Evolutionary conservation across 345 rosid genomes (phyloP).

Genomic region (Eutrema yunnanense): DNA sequence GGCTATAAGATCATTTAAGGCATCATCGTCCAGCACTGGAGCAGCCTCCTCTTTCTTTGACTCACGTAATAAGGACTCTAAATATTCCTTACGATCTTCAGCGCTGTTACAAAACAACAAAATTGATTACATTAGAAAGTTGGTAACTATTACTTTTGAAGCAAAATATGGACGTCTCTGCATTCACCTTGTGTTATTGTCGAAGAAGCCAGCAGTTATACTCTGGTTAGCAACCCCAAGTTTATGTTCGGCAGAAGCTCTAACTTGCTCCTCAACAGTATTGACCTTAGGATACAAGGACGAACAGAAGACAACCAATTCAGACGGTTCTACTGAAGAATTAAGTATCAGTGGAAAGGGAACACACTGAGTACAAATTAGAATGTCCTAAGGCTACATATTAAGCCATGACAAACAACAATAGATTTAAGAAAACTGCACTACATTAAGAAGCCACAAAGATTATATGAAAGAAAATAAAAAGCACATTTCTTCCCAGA

Average conservation of each 20-base stretch:
- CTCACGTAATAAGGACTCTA: constrained; percentile 82
- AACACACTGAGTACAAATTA: neutral
- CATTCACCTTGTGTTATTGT: constrained; percentile 80
- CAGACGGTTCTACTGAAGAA: neutral
- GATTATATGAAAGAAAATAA: neutral
- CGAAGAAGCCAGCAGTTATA: constrained; percentile 94
- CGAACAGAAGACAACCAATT: neutral
- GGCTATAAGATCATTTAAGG: constrained; percentile 72
- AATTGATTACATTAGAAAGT: neutral
- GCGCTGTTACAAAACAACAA: constrained; percentile 49
- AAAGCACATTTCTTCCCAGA: neutral
- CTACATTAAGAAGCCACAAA: neutral
- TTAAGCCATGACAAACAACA: neutral
- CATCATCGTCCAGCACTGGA: constrained; percentile 85
- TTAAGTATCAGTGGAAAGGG: neutral
- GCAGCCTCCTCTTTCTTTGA: constrained; percentile 89
- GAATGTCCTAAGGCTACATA: neutral
- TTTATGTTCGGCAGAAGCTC: constrained; percentile 95
- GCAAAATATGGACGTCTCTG: neutral
- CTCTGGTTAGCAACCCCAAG: constrained; percentile 98
- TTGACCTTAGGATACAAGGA: constrained; percentile 49
- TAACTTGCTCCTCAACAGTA: constrained; percentile 95
- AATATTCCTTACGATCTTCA: constrained; percentile 88
- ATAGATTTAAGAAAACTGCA: neutral
- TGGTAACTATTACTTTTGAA: neutral